Percentiles rank a stretch among this genome's conserved stretches.
Evolutionary conservation across 2,329 filamentous ascomycete genomes (phyloP).

Genomic region (Claviceps pusilla): DNA sequence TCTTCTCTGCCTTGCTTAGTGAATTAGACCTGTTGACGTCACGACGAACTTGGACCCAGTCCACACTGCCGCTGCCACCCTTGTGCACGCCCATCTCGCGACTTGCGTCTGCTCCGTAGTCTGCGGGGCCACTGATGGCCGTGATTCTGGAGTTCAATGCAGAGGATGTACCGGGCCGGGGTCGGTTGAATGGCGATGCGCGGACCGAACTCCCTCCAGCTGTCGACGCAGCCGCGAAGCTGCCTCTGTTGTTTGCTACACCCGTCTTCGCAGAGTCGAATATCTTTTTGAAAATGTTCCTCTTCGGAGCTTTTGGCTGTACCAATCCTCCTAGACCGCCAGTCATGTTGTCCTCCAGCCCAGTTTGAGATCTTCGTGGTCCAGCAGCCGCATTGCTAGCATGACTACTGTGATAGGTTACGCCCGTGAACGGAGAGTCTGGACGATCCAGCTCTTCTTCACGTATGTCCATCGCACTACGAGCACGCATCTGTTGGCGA

Average conservation of each 20-base stretch:
- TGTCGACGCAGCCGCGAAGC: slow-evolving; percentile 47
- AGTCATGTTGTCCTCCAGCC: slow-evolving; percentile 48
- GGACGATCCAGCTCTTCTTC: slow-evolving; percentile 41
- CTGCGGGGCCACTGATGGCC: slow-evolving; percentile 18
- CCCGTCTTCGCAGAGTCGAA: slow-evolving; percentile 88
- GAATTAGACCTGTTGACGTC: slow-evolving; percentile 95
- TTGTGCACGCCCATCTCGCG: slow-evolving; percentile 55
- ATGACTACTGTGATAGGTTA: slow-evolving; percentile 88
- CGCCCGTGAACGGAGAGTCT: slow-evolving; percentile 54
- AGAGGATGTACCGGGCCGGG: slow-evolving; percentile 21
- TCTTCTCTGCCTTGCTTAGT: slow-evolving; percentile 71
- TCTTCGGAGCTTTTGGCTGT: slow-evolving; percentile 62
- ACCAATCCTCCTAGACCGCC: slow-evolving; percentile 65
- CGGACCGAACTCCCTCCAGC: slow-evolving; percentile 28
- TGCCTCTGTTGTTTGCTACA: slow-evolving; percentile 76
- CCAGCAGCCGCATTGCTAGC: slow-evolving; percentile 33
- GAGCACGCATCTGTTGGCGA: slow-evolving; percentile 52
- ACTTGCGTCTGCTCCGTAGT: slow-evolving; percentile 34
- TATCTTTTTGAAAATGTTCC: slow-evolving; percentile 90
- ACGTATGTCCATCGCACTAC: slow-evolving; percentile 49
- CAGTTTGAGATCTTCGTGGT: slow-evolving; percentile 50
- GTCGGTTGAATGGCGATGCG: slow-evolving; percentile 28
- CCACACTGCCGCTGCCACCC: slow-evolving; percentile 38
- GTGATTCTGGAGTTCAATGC: slow-evolving; percentile 31
- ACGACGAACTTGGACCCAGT: slow-evolving; percentile 95